Base-by-base conservation (phyloP, 2,329 filamentous ascomycete species). In the Rutstroemia sp. region DNA sequence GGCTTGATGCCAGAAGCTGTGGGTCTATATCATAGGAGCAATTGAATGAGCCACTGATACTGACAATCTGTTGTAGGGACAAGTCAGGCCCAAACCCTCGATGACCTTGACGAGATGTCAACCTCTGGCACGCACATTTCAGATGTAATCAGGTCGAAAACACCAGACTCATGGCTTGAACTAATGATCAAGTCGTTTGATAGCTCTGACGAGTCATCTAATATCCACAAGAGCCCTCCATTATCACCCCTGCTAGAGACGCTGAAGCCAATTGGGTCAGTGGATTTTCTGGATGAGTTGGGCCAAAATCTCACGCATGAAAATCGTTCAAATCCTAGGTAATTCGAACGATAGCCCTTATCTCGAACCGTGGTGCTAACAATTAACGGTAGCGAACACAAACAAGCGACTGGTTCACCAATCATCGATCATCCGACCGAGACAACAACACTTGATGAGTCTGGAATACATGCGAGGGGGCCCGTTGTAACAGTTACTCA, bases 201-300 rank as follows among this genome's bases (percentile, higher is more conserved):
- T n/a, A 37, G 41, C 8, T 54, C 27, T 14, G 41, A 49, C 12
- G 34, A 49, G 21, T 6, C 23, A 30, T 12, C 6, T n/a, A 2
- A 19, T 21, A 6, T 9, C 12, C 16, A 49, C 2, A 30, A 41
- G 7, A 37, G 37, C 4, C 3, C 14, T 5, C 58, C 58, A 5
- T 34, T 44, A 5, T 60, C 47, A 44, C 53, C 60, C 4, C 60
- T 56, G 5, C 57, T 57, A 9, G 48, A 46, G 10, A 60, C 56
- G 23, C 39, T 54, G 23, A 27, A 17, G 4, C 51, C 58, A 19
- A 55, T 47, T 14, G 39, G 57, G 27, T 54, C 58, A 44, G n/a
- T 57, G 17, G 58, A 61, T 21, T 59, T 61, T 25, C 19, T 58
- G 3, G 51, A 53, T 12, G 56, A 62, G 27, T 57, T 34, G 23